These are phyloP conservation scores for Ustilago xerochloae DNA, from an alignment of 1,284 basidiomycete genomes.

Conservation along the genomic window DNA sequence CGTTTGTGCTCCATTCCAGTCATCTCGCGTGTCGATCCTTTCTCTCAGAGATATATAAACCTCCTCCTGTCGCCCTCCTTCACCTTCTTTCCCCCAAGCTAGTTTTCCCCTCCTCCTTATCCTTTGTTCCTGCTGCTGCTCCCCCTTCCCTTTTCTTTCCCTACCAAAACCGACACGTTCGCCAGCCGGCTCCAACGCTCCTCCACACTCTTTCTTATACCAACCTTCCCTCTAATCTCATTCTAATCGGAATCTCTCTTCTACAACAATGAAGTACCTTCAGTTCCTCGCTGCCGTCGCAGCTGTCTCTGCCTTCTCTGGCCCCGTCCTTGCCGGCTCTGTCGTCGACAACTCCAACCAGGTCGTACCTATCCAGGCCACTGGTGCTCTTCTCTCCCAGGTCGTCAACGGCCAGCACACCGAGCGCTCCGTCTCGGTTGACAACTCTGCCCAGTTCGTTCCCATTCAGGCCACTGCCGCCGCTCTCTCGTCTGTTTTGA, in stretches of 20 bases:
- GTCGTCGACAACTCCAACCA: conserved; percentile 43
- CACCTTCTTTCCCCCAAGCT: conserved; percentile 31
- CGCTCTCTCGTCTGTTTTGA: conserved; percentile 28
- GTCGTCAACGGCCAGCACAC: conserved; percentile 41
- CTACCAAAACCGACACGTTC: conserved; percentile 12
- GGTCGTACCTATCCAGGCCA: conserved; percentile 43
- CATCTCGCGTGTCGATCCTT: conserved; percentile 16
- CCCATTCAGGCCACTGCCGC: conserved; percentile 37
- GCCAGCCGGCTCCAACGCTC: conserved; percentile 11
- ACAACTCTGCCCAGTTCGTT: conserved; percentile 40
- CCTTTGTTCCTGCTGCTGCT: conserved; percentile 41
- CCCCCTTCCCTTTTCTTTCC: conserved; percentile 18
- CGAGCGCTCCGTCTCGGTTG: conserved; percentile 32
- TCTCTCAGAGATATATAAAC: conserved; percentile 27
- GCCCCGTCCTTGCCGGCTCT: conserved; percentile 33
- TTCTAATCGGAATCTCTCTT: neutral
- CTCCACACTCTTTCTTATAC: conserved; percentile 17
- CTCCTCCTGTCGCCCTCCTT: neutral
- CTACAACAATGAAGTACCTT: conserved; percentile 49
- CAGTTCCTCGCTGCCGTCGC: conserved; percentile 51
- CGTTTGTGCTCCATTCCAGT: neutral
- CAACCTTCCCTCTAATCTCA: conserved; percentile 13
- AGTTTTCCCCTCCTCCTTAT: conserved; percentile 28
- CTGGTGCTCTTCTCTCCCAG: conserved; percentile 34
- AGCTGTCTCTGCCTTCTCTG: conserved; percentile 48